Conservation (phyloP, 345 rosid genomes). For the Eucalyptus regnans region DNA sequence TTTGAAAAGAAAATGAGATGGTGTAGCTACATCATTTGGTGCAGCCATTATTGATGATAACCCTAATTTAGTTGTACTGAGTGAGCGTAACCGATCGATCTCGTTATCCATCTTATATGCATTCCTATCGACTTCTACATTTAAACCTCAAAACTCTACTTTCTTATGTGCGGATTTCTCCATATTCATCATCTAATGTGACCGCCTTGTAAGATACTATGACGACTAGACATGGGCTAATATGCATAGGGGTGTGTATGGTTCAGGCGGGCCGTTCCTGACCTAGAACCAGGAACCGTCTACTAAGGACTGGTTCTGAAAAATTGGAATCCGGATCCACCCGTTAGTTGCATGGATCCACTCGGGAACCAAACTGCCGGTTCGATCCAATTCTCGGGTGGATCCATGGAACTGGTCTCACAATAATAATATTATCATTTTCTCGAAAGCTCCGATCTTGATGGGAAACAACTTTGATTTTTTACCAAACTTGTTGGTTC, state of each 20-base stretch:
- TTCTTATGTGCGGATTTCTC: not conserved
- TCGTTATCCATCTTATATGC: not conserved
- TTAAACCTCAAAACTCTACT: not conserved
- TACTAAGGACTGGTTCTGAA: too few species aligned
- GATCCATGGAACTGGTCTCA: too few species aligned
- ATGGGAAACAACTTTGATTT: too few species aligned
- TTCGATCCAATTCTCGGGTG: too few species aligned
- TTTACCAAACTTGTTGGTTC: too few species aligned
- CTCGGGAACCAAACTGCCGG: too few species aligned
- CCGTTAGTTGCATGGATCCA: too few species aligned
- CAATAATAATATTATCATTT: too few species aligned
- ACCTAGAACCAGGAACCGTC: too few species aligned
- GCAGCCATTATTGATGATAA: not conserved
- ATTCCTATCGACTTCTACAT: not conserved
- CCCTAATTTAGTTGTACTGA: not conserved
- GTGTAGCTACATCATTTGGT: not conserved
- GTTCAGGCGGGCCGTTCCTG: too few species aligned
- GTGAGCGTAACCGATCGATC: fast-evolving
- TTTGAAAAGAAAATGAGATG: not conserved
- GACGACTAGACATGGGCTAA: not conserved
- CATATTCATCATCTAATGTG: not conserved
- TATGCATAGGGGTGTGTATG: not conserved
- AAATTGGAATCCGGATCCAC: too few species aligned
- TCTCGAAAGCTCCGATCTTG: too few species aligned
- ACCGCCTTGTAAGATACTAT: not conserved